Evolutionary conservation across 2,329 filamentous ascomycete genomes (phyloP), one percentile per base, ranked within the genome.

Genomic region (Chrysoporthe puriensis): DNA sequence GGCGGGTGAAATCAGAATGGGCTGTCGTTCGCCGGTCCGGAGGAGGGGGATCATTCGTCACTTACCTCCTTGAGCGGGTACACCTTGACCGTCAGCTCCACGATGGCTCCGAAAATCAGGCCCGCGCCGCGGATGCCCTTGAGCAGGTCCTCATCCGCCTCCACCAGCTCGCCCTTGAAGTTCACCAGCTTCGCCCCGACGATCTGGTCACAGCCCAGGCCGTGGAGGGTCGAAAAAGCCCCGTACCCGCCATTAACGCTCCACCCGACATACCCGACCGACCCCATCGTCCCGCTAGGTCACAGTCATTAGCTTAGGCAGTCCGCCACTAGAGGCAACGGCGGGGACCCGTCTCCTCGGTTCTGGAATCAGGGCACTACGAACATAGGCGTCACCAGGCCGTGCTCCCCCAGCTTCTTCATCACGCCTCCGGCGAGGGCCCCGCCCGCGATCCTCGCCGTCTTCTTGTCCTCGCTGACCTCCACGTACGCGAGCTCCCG

Each of bases 101-200:
- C 75, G 54, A 83, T 78, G 13, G 80, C 72, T 3, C 79, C 80
- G 34, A 82, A 77, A 13, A 73, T 74, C 4, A 79, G 77, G 36
- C 80, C 80, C 4, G 74, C 80, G 2, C 81, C 81, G 1, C 80
- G 73, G 21, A 82, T 77, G 0, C 76, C 79, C 54, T 74, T 75
- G 21, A 82, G 69, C 44, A 82, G 66, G 11, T 73, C 73, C 16
- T 77, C 75, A 52, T 78, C 76, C 1, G 80, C 80, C 6, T 79
- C 75, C 7, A 79, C 71, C 1, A 81, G 70, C 8, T 76, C 67
- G 4, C 80, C 81, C 5, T 76, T 64, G 1, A 74, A 74, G 63
- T 81, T 74, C 2, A 83, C 77, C 2, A 83, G 65, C 52, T 74
- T 79, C 3, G 80, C 80, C 18, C 73, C 74, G 7, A 79, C 66